A percentile compares a stretch with the other conserved stretches of the same genome.
Conservation (phyloP, 2,329 filamentous ascomycete species). For the Clarireedia hainanense region DNA sequence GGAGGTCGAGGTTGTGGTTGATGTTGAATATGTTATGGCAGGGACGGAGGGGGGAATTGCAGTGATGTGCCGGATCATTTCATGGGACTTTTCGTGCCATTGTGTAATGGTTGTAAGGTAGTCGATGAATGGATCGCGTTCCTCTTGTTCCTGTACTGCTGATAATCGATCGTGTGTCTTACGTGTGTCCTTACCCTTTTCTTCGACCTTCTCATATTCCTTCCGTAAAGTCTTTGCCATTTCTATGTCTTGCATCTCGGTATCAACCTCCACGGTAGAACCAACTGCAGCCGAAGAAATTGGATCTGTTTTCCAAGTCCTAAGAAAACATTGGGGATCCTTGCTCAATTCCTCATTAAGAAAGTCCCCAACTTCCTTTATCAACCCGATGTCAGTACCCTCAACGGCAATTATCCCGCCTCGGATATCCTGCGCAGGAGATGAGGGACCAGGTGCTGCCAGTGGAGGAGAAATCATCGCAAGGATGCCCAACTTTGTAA, state of each 20-base stretch:
- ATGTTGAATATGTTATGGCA: background rate
- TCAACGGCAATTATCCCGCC: constrained; percentile 80
- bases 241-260: constrained; percentile 14
- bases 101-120: constrained; percentile 61
- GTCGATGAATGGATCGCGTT: constrained; percentile 37
- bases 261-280: constrained; percentile 5
- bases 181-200: background rate
- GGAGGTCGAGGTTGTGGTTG: background rate
- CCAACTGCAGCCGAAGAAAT: background rate
- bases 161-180: background rate
- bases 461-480: constrained; percentile 67
- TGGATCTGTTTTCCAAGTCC: constrained; percentile 18
- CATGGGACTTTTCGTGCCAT: constrained; percentile 69
- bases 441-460: constrained; percentile 30
- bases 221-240: background rate
- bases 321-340: constrained; percentile 24
- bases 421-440: constrained; percentile 40
- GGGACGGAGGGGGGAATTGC: constrained; percentile 15
- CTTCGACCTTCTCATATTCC: background rate
- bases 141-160: background rate
- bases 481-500: constrained; percentile 70
- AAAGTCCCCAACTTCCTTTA: constrained; percentile 51
- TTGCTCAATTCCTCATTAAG: constrained; percentile 37
- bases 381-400: constrained; percentile 50
- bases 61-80: constrained; percentile 56